A percentile compares a stretch with the other conserved stretches of the same genome.
Evolutionary conservation across 352 stramenopile genomes (phyloP).

Genomic region (Phytophthora nicotianae): DNA sequence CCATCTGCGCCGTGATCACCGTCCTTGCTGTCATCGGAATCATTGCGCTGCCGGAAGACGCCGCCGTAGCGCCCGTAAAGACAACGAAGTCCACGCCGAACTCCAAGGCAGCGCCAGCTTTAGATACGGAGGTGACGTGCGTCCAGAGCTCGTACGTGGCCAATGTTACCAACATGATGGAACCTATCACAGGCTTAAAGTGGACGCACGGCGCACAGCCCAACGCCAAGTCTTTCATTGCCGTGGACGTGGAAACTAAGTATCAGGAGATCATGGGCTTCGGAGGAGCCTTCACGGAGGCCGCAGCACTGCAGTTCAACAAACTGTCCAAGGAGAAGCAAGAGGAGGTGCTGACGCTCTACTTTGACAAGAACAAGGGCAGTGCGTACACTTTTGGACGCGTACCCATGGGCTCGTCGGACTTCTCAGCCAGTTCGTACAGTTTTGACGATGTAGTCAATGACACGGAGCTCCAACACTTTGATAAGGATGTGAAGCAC

Average conservation of each 20-base stretch:
- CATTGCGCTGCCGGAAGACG: conserved; percentile 12
- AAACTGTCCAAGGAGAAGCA: conserved; percentile 81
- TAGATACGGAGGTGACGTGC: conserved; percentile 38
- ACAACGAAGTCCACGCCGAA: conserved; percentile 7
- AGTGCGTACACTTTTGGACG: conserved; percentile 89
- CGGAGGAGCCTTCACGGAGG: conserved; percentile 92
- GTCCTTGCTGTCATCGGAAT: conserved; percentile 21
- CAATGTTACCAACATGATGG: conserved; percentile 71
- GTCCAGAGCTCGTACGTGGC: conserved; percentile 73
- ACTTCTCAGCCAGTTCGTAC: conserved; percentile 90
- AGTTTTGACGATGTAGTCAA: conserved; percentile 82
- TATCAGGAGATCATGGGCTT: conserved; percentile 91
- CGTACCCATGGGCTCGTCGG: conserved; percentile 91
- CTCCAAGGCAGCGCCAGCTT: conserved; percentile 3
- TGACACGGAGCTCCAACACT: conserved; percentile 77
- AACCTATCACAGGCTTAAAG: conserved; percentile 53
- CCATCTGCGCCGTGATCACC: conserved; percentile 16
- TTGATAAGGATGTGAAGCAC: conserved; percentile 74
- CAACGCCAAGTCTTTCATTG: conserved; percentile 42
- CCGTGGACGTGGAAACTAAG: conserved; percentile 52
- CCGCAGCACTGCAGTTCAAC: conserved; percentile 86
- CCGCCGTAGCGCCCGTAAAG: conserved; percentile 27
- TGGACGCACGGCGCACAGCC: conserved; percentile 33
- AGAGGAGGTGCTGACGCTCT: conserved; percentile 84
- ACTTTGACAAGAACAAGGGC: conserved; percentile 85